Evolutionary conservation across 768 basidiomycete species (phyloP).

Genomic region (Coprinopsis strossmayeri): DNA sequence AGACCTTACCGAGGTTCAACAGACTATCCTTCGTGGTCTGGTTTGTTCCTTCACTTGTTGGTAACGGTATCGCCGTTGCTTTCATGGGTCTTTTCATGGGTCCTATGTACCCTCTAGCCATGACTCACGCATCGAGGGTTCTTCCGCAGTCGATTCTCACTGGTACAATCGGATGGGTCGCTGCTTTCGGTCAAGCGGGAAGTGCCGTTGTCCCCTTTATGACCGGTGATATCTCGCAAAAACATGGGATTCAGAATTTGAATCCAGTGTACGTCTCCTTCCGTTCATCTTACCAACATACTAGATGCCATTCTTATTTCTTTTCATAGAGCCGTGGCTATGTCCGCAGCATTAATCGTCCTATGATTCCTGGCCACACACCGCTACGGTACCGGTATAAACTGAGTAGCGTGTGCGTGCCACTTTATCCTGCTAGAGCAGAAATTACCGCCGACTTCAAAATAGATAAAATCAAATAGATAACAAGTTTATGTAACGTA

Average conservation of each 20-base stretch:
- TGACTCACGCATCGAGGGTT: slow-evolving; percentile 64
- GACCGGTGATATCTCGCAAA: slow-evolving; percentile 60
- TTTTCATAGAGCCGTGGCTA: too few species aligned
- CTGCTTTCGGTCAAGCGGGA: slow-evolving; percentile 65
- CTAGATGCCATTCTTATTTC: too few species aligned
- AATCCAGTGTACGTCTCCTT: too few species aligned
- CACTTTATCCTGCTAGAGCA: too few species aligned
- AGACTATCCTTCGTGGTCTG: slow-evolving; percentile 65
- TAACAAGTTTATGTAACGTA: too few species aligned
- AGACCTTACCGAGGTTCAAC: not conserved
- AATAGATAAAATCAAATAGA: too few species aligned
- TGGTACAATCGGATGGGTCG: slow-evolving; percentile 62
- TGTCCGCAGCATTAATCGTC: too few species aligned
- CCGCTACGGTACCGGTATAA: too few species aligned
- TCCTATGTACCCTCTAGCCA: slow-evolving; percentile 67
- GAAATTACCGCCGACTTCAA: too few species aligned
- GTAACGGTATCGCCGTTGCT: slow-evolving; percentile 56
- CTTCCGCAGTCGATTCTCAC: slow-evolving; percentile 66
- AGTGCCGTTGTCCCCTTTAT: slow-evolving; percentile 68
- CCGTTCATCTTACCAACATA: too few species aligned
- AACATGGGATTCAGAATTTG: slow-evolving; percentile 51
- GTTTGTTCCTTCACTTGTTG: slow-evolving; percentile 61
- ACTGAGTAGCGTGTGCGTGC: too few species aligned
- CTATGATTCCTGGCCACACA: too few species aligned
- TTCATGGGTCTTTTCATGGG: slow-evolving; percentile 66